Evolutionary conservation across 106 monocot genomes (phyloP), one percentile per base, ranked within the genome.

Genomic region (Chionographis japonica): DNA sequence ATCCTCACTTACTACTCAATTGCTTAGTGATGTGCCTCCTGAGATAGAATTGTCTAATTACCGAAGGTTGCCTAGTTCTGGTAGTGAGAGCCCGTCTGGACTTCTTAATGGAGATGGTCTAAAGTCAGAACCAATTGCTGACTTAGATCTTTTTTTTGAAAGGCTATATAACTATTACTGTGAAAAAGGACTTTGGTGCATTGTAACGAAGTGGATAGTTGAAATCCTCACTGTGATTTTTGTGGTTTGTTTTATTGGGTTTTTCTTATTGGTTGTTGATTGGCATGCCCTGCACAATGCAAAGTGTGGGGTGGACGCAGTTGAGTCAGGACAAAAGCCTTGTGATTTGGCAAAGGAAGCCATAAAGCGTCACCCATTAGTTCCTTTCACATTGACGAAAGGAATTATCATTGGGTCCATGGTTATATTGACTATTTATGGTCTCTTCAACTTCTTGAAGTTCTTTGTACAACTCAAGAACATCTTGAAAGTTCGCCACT

Each of bases 281-380:
- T 98, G 98, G 98, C 64, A 74, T 60, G 87, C 85, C 15, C 69
- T 98, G 19, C 77, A 72, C n/a, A 83, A 85, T 73, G 75, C 75
- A 52, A 98, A 93, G 66, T 98, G 98, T 78, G 98, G 98, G 54
- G 85, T 90, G 43, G 93, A 93, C 57, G 98, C 98, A n/a, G 82
- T 98, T 71, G 90, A 90, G 56, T 90, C 85, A 40, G 86, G 98
- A 61, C 79, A 76, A 39, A 90, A 88, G 60, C 85, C 87, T 53
- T 98, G 98, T 73, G 90, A 98, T 74, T 71, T 98, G 58, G 82
- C 77, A 50, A 84, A 85, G 52, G 85, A 92, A 69, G 93, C 85
- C 57, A 73, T 98, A 61, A 93, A 93, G 46, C 65, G 71, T 12
- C 80, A 98, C 65, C 98, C 98, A n/a, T 74, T 93, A 61, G 81